These are phyloP conservation scores for Pseudogymnoascus sp. DNA, from an alignment of 2,329 filamentous ascomycete genomes.

Conservation along the genomic window DNA sequence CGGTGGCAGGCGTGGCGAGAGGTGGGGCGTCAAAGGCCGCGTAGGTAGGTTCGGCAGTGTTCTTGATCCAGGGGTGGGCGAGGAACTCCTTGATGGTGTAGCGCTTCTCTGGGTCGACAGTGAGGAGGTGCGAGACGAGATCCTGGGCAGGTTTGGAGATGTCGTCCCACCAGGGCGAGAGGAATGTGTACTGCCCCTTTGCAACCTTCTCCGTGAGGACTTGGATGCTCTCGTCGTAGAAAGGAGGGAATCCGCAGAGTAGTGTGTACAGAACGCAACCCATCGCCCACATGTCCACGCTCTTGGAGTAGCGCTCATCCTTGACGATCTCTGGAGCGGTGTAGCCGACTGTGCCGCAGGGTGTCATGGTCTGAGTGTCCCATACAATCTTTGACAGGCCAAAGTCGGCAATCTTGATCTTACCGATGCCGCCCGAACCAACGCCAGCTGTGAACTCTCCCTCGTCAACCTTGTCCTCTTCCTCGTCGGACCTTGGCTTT, in stretches of 20 bases:
- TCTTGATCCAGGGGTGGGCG: constrained; percentile 86
- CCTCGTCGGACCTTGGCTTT: constrained; percentile 75
- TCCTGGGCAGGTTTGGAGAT: constrained; percentile 95
- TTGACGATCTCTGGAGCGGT: constrained; percentile 98
- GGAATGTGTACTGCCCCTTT: constrained; percentile 90
- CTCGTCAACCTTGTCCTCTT: constrained; percentile 96
- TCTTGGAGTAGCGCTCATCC: constrained; percentile 97
- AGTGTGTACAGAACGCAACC: constrained; percentile 96
- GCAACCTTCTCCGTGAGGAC: constrained; percentile 97
- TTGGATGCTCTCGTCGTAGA: constrained; percentile 97
- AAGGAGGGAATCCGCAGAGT: constrained; percentile 94
- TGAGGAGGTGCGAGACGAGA: constrained; percentile 84
- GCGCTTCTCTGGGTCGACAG: constrained; percentile 89
- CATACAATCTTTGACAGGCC: constrained; percentile 96
- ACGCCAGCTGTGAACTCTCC: constrained; percentile 81
- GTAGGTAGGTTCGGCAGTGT: constrained; percentile 60
- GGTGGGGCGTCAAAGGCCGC: constrained; percentile 65
- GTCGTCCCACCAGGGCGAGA: constrained; percentile 99
- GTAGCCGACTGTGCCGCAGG: constrained; percentile 97
- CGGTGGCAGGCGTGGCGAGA: constrained; percentile 58
- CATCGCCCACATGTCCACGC: constrained; percentile 98
- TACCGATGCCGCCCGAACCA: constrained; percentile 84
- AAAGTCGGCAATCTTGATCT: constrained; percentile 97
- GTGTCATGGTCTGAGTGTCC: constrained; percentile 97
- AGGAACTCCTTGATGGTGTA: constrained; percentile 92